These are phyloP conservation scores for Trapa bicornis DNA, from an alignment of 345 rosid genomes.

Conservation along the genomic window DNA sequence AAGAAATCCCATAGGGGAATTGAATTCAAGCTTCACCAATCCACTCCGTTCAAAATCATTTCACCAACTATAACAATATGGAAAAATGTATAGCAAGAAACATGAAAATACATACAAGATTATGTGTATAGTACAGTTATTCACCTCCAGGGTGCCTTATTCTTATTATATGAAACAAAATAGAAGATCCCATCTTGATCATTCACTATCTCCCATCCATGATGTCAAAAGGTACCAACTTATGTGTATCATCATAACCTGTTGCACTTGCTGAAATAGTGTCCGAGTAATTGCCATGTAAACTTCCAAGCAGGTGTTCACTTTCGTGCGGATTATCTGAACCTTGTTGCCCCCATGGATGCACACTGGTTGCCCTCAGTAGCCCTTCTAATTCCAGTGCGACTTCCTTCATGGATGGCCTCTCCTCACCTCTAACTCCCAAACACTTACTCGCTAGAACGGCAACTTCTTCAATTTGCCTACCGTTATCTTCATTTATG, in stretches of 20 bases:
- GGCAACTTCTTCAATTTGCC: constrained; percentile 12
- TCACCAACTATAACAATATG: no score
- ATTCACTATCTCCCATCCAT: background rate
- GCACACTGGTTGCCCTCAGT: constrained; percentile 5
- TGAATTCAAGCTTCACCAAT: no score
- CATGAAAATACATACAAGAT: no score
- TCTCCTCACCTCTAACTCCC: constrained; percentile 16
- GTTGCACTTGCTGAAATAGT: background rate
- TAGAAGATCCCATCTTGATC: no score
- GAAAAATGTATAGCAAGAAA: no score
- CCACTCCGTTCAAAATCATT: no score
- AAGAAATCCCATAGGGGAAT: no score
- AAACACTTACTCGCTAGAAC: constrained; percentile 11
- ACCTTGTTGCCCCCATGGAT: constrained; percentile 14
- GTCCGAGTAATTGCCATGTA: background rate
- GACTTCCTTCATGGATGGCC: constrained; percentile 25
- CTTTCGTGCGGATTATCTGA: background rate
- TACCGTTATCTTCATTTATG: background rate
- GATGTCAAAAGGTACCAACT: background rate
- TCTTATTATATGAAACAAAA: no score
- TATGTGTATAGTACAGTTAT: no score
- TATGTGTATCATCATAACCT: background rate
- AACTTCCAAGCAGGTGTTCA: constrained; percentile 2
- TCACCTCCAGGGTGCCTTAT: no score
- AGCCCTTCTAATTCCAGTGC: constrained; percentile 16